These are phyloP conservation scores for Trametes cingulata DNA, from an alignment of 768 basidiomycete species.

Conservation along the genomic window DNA sequence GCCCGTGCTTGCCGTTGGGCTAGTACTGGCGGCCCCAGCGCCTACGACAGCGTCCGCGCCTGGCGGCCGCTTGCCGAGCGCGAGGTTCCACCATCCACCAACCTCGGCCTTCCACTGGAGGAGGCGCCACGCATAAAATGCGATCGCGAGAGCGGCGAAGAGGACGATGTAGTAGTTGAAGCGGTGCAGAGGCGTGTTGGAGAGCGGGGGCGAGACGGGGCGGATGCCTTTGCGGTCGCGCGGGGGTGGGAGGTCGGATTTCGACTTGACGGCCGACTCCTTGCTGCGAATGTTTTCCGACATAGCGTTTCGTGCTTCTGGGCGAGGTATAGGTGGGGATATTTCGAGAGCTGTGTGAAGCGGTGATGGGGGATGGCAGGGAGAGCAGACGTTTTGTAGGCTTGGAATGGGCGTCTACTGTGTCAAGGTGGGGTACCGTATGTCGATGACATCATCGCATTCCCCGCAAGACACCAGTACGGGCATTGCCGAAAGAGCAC, in stretches of 20 bases:
- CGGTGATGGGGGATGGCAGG: too few relatives aligned
- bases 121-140: slow-evolving; percentile 53
- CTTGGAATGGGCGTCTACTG: too few relatives aligned
- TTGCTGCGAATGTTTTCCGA: slow-evolving; percentile 14
- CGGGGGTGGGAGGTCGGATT: slow-evolving; percentile 30
- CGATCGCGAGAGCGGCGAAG: slow-evolving; percentile 43
- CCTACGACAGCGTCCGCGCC: slow-evolving; percentile 19
- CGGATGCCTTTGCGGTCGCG: slow-evolving; percentile 32
- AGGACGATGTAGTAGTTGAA: slow-evolving; percentile 53
- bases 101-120: slow-evolving; percentile 52
- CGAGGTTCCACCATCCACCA: slow-evolving; percentile 63
- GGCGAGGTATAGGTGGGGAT: background rate
- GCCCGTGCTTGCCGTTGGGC: slow-evolving; percentile 5
- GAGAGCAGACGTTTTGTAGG: too few relatives aligned
- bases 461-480: too few relatives aligned
- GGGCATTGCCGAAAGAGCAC: too few relatives aligned
- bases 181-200: slow-evolving; percentile 42
- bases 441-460: too few relatives aligned
- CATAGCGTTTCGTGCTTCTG: slow-evolving; percentile 1
- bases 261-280: slow-evolving; percentile 22
- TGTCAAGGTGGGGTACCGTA: too few relatives aligned
- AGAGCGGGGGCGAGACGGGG: slow-evolving; percentile 47
- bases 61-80: slow-evolving; percentile 41
- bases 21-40: slow-evolving; percentile 7
- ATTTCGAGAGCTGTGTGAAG: too few relatives aligned